Evolutionary conservation across 371 early-diverging fungal genomes (phyloP).

Genomic region (Syncephalastrum racemosum): DNA sequence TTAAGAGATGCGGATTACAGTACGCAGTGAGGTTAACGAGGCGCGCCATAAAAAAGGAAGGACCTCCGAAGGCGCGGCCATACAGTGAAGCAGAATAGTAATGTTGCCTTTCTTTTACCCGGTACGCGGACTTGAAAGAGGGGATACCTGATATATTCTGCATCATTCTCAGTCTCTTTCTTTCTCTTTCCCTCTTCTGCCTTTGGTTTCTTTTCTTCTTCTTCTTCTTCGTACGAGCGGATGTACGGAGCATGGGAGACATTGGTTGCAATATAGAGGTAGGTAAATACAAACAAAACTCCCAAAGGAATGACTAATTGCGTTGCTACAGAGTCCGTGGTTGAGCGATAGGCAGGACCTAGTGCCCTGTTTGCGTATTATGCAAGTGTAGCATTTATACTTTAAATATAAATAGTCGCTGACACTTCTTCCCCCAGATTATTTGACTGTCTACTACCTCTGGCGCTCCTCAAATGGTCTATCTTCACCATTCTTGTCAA

Average conservation of each 20-base stretch:
- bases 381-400: slow-evolving; percentile 10
- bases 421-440: slow-evolving; percentile 2
- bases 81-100: no score
- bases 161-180: no score
- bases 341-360: slow-evolving; percentile 18
- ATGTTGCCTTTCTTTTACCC: no score
- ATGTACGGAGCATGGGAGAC: background rate
- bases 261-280: slow-evolving; percentile 18
- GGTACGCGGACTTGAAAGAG: no score
- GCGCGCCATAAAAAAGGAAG: no score
- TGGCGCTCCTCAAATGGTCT: slow-evolving; percentile 12
- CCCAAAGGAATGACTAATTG: background rate
- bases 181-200: background rate
- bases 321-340: slow-evolving; percentile 20
- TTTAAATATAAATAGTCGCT: background rate
- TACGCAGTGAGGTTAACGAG: no score
- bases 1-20: no score
- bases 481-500: slow-evolving; percentile 2
- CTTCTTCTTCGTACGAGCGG: background rate
- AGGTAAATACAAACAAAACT: slow-evolving; percentile 8
- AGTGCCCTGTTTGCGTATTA: slow-evolving; percentile 25
- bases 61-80: no score
- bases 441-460: slow-evolving; percentile 17
- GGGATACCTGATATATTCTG: no score
- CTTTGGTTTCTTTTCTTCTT: background rate